Evolutionary conservation across 2,329 filamentous ascomycete species (phyloP).

Genomic region (Pleomassaria siparia): DNA sequence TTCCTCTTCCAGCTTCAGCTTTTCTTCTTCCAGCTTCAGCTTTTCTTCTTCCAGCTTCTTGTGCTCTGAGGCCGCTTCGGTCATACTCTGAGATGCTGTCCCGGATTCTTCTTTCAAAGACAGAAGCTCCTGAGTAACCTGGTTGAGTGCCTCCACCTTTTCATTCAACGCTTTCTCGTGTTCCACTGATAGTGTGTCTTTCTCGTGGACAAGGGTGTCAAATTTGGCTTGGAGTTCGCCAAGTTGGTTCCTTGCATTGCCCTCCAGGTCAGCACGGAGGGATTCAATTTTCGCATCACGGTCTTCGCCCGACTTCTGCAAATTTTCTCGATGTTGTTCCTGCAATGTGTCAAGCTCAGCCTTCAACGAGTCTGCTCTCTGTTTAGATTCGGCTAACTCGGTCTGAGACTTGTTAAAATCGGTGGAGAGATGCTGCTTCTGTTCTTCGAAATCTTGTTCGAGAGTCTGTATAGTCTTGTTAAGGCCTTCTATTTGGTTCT

Average conservation of each 20-base stretch:
- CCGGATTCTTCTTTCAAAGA: slow-evolving; percentile 10
- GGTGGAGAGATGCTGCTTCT: slow-evolving; percentile 27
- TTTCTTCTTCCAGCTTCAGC: slow-evolving; percentile 13
- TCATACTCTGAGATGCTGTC: slow-evolving; percentile 3
- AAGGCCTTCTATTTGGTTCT: slow-evolving; percentile 30
- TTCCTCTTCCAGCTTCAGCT: slow-evolving; percentile 20
- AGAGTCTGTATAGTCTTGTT: slow-evolving; percentile 36
- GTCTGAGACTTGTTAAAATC: slow-evolving; percentile 24
- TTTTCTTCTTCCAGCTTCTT: slow-evolving; percentile 25
- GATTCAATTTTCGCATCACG: slow-evolving; percentile 39
- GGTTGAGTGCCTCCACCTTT: slow-evolving; percentile 12
- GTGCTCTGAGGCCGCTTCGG: slow-evolving; percentile 13
- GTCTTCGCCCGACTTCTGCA: slow-evolving; percentile 34
- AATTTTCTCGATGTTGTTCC: slow-evolving; percentile 30
- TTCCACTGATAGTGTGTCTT: slow-evolving; percentile 18
- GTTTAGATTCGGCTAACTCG: slow-evolving; percentile 28
- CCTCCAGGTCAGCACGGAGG: slow-evolving; percentile 37
- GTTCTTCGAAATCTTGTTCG: slow-evolving; percentile 31
- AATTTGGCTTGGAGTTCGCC: slow-evolving; percentile 35
- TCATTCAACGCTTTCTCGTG: slow-evolving; percentile 4
- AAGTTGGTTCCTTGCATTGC: slow-evolving; percentile 37
- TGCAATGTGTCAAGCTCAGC: slow-evolving; percentile 29
- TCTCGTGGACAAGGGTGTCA: slow-evolving; percentile 33
- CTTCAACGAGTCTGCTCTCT: slow-evolving; percentile 29
- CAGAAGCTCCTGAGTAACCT: slow-evolving; percentile 15